Evolutionary conservation across 345 rosid species (phyloP).

Genomic region (Rhizophora mangle): DNA sequence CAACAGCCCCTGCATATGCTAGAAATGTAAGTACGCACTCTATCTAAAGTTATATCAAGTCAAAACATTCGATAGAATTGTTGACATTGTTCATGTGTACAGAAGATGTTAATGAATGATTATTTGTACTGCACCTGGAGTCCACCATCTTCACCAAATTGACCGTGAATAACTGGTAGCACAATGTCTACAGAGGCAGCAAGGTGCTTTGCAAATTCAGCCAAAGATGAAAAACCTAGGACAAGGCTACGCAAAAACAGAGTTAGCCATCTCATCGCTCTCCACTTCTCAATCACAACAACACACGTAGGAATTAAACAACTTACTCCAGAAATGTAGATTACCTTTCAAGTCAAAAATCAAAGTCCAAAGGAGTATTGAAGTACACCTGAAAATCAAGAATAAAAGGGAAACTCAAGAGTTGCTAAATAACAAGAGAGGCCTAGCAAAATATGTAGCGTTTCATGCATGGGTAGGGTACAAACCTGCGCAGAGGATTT

Average conservation of each 20-base stretch:
- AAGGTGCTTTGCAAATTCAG: constrained; percentile 74
- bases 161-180: constrained; percentile 90
- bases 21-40: not conserved
- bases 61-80: constrained; percentile 1
- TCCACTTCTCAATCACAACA: constrained; percentile 1
- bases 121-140: too few species aligned
- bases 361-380: constrained; percentile 92
- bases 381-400: constrained; percentile 59
- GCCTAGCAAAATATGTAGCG: not conserved
- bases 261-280: constrained; percentile 14
- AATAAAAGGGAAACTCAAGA: not conserved
- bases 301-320: not conserved
- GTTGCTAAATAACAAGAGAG: not conserved
- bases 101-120: not conserved
- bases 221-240: constrained; percentile 59
- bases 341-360: constrained; percentile 88
- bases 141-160: constrained; percentile 40
- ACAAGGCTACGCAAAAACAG: constrained; percentile 60
- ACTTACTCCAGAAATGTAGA: constrained; percentile 2
- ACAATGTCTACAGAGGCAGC: constrained; percentile 77
- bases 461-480: not conserved
- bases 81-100: not conserved
- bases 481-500: constrained; percentile 89
- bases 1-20: constrained; percentile 63
- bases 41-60: constrained; percentile 6